These are phyloP conservation scores for Cystofilobasidium macerans DNA, from an alignment of 768 basidiomycete genomes.

Conservation along the genomic window DNA sequence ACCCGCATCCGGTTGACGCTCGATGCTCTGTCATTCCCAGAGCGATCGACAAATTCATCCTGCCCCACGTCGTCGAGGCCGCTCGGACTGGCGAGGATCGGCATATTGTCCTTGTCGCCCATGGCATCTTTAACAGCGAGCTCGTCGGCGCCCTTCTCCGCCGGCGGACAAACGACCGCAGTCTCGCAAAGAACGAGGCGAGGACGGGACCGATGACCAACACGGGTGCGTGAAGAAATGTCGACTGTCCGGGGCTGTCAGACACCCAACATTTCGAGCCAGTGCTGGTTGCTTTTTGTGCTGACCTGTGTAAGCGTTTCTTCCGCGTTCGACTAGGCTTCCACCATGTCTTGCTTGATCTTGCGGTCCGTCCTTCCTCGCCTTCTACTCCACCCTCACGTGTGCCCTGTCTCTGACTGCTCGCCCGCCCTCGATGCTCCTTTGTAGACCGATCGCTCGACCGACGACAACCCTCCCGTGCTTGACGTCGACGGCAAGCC, in stretches of 20 bases:
- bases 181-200: background rate
- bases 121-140: conserved; percentile 53
- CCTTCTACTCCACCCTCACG: too few relatives aligned
- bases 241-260: background rate
- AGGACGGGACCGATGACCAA: background rate
- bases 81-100: conserved; percentile 40
- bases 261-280: too few relatives aligned
- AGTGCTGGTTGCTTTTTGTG: too few relatives aligned
- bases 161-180: conserved; percentile 6
- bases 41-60: conserved; percentile 46
- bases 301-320: background rate
- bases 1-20: background rate
- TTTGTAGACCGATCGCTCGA: background rate
- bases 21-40: conserved; percentile 20
- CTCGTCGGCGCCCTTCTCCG: conserved; percentile 9
- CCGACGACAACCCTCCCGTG: background rate
- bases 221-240: background rate
- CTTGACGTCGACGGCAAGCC: background rate
- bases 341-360: background rate
- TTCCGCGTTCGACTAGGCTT: conserved; percentile 1
- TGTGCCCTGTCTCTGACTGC: background rate
- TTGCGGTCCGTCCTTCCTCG: conserved; percentile 1
- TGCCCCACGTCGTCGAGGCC: conserved; percentile 48
- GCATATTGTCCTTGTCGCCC: conserved; percentile 61
- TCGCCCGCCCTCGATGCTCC: background rate